Percentiles rank a stretch among this genome's conserved stretches.
Conservation (phyloP, 345 rosid species). For the Aethionema arabicum region DNA sequence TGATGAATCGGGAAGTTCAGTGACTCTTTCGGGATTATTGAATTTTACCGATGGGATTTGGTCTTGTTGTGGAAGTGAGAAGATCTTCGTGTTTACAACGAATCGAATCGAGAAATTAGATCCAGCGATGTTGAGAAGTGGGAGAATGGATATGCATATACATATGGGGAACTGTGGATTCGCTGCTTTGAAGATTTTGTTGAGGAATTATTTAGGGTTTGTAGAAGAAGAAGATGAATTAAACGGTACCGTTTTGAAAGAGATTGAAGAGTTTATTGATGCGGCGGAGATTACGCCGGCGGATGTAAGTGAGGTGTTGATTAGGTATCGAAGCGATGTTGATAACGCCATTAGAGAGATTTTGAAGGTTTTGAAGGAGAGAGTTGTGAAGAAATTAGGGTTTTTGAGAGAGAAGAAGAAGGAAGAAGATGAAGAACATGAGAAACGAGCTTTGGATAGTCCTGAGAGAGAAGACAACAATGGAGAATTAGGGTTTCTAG, state of each 20-base stretch:
- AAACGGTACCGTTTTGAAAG: slow-evolving; percentile 35
- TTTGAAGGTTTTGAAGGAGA: slow-evolving; percentile 48
- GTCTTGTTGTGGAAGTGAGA: slow-evolving; percentile 98
- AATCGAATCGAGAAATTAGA: slow-evolving; percentile 87
- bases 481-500: slow-evolving; percentile 26
- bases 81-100: slow-evolving; percentile 88
- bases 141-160: slow-evolving; percentile 96
- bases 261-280: slow-evolving; percentile 47
- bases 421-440: slow-evolving; percentile 58
- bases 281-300: slow-evolving; percentile 90
- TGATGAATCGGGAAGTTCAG: slow-evolving; percentile 36
- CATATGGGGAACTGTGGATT: slow-evolving; percentile 76
- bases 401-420: slow-evolving; percentile 16
- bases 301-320: slow-evolving; percentile 77
- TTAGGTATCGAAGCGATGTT: slow-evolving; percentile 58
- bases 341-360: slow-evolving; percentile 60
- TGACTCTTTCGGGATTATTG: slow-evolving; percentile 77
- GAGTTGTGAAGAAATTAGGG: slow-evolving; percentile 43
- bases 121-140: slow-evolving; percentile 79
- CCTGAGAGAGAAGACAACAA: slow-evolving; percentile 35
- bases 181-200: slow-evolving; percentile 58
- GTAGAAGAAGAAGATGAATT: slow-evolving; percentile 45
- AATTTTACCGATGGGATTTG: slow-evolving; percentile 96
- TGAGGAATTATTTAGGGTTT: slow-evolving; percentile 59
- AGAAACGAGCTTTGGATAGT: slow-evolving; percentile 79